These are phyloP conservation scores for Rehmannia glutinosa DNA, from an alignment of 257 asterid genomes.

Conservation along the genomic window DNA sequence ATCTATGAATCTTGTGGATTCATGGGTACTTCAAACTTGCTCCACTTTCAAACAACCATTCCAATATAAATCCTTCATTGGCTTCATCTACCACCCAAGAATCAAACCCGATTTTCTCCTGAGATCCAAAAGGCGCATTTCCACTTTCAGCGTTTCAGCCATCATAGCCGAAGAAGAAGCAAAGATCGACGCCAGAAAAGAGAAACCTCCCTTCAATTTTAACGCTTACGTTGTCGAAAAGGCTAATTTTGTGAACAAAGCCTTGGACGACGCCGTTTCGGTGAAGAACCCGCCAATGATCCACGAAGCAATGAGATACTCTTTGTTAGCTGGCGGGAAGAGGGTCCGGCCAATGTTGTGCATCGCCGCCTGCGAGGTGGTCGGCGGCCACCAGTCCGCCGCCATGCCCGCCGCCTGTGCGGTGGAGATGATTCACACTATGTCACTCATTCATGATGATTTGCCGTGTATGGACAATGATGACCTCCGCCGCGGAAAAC, in stretches of 20 bases:
- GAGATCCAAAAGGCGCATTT: not conserved
- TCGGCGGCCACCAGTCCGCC: conserved; percentile 27
- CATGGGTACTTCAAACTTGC: conserved; percentile 27
- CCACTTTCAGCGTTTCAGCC: conserved; percentile 15
- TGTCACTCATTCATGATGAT: conserved; percentile 42
- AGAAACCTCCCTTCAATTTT: conserved; percentile 23
- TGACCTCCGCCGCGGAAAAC: conserved; percentile 41
- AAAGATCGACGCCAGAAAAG: not conserved
- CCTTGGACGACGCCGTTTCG: conserved; percentile 38
- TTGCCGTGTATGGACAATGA: conserved; percentile 46
- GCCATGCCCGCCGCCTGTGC: conserved; percentile 43
- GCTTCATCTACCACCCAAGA: not conserved
- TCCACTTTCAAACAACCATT: conserved; percentile 19
- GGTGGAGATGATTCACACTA: conserved; percentile 48
- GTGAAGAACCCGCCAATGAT: conserved; percentile 27
- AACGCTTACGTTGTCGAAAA: conserved; percentile 28
- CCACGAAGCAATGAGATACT: conserved; percentile 42
- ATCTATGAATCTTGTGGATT: conserved; percentile 33
- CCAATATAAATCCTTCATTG: conserved; percentile 14
- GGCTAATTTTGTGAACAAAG: conserved; percentile 27
- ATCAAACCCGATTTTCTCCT: not conserved
- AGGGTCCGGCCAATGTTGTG: conserved; percentile 40
- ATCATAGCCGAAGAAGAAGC: conserved; percentile 8
- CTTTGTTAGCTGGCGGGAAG: conserved; percentile 38
- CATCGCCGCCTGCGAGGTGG: conserved; percentile 40